These are phyloP conservation scores for Citrus maxima DNA, from an alignment of 345 rosid species.

Conservation along the genomic window DNA sequence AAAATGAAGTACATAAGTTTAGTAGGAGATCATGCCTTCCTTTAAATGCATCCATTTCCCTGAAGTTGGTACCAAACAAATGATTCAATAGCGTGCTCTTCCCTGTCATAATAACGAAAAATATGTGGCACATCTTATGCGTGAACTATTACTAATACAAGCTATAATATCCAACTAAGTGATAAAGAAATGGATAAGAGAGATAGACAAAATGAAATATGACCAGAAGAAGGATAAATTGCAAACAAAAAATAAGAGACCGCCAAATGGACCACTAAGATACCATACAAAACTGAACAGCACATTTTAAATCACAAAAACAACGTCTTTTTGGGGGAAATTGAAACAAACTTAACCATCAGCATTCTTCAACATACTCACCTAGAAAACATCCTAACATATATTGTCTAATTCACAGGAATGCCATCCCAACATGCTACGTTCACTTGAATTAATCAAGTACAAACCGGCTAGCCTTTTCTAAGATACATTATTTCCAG, in stretches of 20 bases:
- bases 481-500: neutral
- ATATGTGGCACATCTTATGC: conserved; percentile 20
- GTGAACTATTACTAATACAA: neutral
- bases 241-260: neutral
- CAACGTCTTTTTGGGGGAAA: neutral
- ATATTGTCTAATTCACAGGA: neutral
- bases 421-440: neutral
- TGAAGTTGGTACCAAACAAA: conserved; percentile 85
- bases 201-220: neutral
- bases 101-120: conserved; percentile 53
- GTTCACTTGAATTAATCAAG: neutral
- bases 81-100: conserved; percentile 94
- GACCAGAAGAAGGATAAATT: neutral
- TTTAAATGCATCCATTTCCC: conserved; percentile 98
- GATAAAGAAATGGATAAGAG: neutral
- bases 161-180: neutral
- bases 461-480: conserved; percentile 1
- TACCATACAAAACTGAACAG: neutral
- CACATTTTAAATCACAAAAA: neutral
- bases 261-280: neutral
- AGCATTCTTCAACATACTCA: neutral
- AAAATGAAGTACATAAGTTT: conserved; percentile 1
- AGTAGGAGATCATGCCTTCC: conserved; percentile 65
- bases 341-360: neutral
- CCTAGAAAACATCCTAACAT: neutral